A percentile compares a stretch with the other conserved stretches of the same genome.
phyloP scores from a whole-genome alignment of 2,329 filamentous ascomycete genomes.

The Scytalidium lignicola region DNA sequence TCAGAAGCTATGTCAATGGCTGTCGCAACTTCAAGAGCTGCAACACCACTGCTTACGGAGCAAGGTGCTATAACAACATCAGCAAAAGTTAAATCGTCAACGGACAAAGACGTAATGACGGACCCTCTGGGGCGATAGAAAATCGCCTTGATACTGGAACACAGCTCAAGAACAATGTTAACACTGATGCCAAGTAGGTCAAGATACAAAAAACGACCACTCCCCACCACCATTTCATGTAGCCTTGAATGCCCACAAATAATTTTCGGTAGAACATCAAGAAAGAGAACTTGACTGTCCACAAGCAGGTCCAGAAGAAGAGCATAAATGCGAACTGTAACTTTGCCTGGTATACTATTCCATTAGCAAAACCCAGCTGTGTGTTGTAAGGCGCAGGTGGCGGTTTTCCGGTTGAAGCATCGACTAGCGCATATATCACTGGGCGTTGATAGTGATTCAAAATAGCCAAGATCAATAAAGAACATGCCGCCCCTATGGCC shows the following conservation, averaged over 20 bases:
- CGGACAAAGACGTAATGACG: neutral
- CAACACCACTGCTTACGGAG: neutral
- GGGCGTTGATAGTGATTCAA: neutral
- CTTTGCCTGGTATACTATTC: constrained; percentile 1
- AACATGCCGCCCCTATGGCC: neutral
- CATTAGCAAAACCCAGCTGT: neutral
- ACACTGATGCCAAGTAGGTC: neutral
- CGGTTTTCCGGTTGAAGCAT: neutral
- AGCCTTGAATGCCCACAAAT: constrained; percentile 7
- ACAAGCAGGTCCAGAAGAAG: constrained; percentile 19
- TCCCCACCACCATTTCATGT: constrained; percentile 16
- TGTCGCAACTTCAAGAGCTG: neutral
- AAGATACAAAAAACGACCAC: constrained; percentile 11
- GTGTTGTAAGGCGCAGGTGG: neutral
- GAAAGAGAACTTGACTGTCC: constrained; percentile 19
- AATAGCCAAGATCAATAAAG: neutral
- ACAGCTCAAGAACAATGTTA: constrained; percentile 6
- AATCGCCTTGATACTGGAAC: constrained; percentile 4
- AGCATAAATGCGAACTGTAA: constrained; percentile 17
- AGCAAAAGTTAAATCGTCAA: neutral
- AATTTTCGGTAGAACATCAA: constrained; percentile 15
- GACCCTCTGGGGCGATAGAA: neutral
- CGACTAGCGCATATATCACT: neutral
- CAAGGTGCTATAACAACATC: constrained; percentile 2
- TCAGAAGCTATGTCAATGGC: neutral